Evolutionary conservation across 2,329 filamentous ascomycete species (phyloP).

Genomic region (Colletotrichum orbiculare): DNA sequence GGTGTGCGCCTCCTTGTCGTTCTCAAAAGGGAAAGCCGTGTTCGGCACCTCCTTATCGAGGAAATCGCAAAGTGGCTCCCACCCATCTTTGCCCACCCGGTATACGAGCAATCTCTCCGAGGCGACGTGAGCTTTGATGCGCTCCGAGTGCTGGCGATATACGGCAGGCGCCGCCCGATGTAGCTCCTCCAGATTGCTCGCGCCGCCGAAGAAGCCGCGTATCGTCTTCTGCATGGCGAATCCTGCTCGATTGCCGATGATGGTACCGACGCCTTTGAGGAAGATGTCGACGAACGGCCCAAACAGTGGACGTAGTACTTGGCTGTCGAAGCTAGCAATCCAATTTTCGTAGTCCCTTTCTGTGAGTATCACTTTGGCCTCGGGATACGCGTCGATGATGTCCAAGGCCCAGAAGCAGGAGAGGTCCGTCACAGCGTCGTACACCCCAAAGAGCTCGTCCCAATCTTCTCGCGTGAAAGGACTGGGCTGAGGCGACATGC

Average conservation of each 20-base stretch:
- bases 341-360: conserved; percentile 46
- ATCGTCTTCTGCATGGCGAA: conserved; percentile 41
- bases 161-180: neutral
- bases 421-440: conserved; percentile 46
- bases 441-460: conserved; percentile 46
- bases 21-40: conserved; percentile 47
- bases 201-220: conserved; percentile 42
- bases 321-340: conserved; percentile 46
- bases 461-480: conserved; percentile 42
- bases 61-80: conserved; percentile 56
- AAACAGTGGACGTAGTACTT: conserved; percentile 42
- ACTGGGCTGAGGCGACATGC: conserved; percentile 1
- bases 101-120: conserved; percentile 31
- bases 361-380: conserved; percentile 48
- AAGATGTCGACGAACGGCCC: conserved; percentile 35
- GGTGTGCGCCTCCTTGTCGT: conserved; percentile 40
- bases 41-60: conserved; percentile 48
- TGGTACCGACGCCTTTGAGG: conserved; percentile 41
- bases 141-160: conserved; percentile 28
- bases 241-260: conserved; percentile 46
- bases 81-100: conserved; percentile 47
- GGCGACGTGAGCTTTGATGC: conserved; percentile 28
- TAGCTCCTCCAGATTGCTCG: conserved; percentile 9
- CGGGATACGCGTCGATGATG: conserved; percentile 45
- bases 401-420: conserved; percentile 41